Percentiles rank a stretch among this genome's conserved stretches.
These are phyloP conservation scores for Emergomyces orientalis DNA, from an alignment of 2,329 filamentous ascomycete genomes.

Conservation along the genomic window DNA sequence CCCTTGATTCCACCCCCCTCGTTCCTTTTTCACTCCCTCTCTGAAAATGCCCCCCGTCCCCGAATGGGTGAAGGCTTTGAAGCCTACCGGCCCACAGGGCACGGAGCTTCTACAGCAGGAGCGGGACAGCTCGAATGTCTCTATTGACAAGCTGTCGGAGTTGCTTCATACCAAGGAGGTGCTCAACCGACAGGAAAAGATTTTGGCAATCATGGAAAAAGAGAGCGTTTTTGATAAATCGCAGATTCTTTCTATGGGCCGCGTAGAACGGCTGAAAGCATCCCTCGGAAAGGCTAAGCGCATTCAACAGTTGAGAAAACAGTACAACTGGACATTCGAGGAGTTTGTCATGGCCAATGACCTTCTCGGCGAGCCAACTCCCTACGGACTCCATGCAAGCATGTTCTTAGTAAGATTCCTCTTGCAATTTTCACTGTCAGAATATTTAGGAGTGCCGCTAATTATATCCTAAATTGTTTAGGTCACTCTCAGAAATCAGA, in stretches of 20 bases:
- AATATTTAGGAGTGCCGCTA: background rate
- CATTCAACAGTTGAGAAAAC: slow-evolving; percentile 54
- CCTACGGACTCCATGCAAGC: slow-evolving; percentile 61
- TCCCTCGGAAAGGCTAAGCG: slow-evolving; percentile 63
- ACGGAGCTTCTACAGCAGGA: slow-evolving; percentile 60
- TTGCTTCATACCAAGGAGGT: slow-evolving; percentile 60
- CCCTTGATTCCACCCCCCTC: background rate
- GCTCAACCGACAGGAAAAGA: slow-evolving; percentile 50
- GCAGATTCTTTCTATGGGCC: slow-evolving; percentile 64
- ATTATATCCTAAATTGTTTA: slow-evolving; percentile 21
- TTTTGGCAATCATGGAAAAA: slow-evolving; percentile 55
- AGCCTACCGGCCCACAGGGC: slow-evolving; percentile 58
- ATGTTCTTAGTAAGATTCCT: slow-evolving; percentile 54
- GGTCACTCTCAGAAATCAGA: slow-evolving; percentile 62
- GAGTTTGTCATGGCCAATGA: slow-evolving; percentile 58
- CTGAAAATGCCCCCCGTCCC: slow-evolving; percentile 38
- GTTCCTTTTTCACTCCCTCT: background rate
- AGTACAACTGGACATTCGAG: slow-evolving; percentile 58
- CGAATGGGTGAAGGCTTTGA: slow-evolving; percentile 58
- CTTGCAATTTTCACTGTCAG: background rate
- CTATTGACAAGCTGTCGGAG: slow-evolving; percentile 57
- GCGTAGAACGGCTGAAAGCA: slow-evolving; percentile 58
- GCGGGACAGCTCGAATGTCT: slow-evolving; percentile 56
- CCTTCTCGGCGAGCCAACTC: slow-evolving; percentile 62
- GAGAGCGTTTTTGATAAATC: slow-evolving; percentile 70